Evolutionary conservation across 306 rosid species (phyloP).

Genomic region (Medicago ruthenica): DNA sequence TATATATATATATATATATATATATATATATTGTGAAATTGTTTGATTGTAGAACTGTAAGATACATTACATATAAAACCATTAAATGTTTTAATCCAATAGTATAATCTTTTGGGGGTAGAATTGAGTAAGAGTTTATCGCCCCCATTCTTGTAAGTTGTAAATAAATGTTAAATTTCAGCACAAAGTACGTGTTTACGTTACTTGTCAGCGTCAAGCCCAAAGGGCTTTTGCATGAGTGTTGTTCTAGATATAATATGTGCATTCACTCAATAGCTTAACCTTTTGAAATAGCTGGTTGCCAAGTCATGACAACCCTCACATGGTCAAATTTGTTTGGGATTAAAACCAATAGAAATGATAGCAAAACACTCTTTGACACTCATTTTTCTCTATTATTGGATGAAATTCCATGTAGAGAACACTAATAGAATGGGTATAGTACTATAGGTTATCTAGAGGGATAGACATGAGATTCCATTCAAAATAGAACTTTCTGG

Average conservation of each 20-base stretch:
- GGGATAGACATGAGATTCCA: background rate
- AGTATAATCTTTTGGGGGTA: background rate
- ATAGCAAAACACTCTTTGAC: background rate
- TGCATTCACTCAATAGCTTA: background rate
- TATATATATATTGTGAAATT: background rate
- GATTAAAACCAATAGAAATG: constrained; percentile 8
- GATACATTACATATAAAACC: background rate
- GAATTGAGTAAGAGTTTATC: background rate
- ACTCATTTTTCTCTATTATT: background rate
- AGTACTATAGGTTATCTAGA: background rate
- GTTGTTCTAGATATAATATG: background rate
- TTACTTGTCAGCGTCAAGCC: background rate
- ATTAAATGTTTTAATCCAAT: background rate
- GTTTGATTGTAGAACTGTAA: background rate
- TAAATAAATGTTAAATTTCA: background rate
- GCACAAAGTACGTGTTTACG: background rate
- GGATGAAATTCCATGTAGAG: background rate
- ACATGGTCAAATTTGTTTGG: background rate
- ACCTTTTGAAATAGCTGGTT: background rate
- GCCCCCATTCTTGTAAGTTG: background rate
- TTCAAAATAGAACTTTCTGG: background rate
- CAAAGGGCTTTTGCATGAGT: background rate
- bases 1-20: no score
- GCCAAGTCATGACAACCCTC: background rate
- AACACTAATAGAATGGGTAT: background rate